These are phyloP conservation scores for Cyanidium caldarium DNA, from an alignment of 23 red algal genomes.

Conservation along the genomic window DNA sequence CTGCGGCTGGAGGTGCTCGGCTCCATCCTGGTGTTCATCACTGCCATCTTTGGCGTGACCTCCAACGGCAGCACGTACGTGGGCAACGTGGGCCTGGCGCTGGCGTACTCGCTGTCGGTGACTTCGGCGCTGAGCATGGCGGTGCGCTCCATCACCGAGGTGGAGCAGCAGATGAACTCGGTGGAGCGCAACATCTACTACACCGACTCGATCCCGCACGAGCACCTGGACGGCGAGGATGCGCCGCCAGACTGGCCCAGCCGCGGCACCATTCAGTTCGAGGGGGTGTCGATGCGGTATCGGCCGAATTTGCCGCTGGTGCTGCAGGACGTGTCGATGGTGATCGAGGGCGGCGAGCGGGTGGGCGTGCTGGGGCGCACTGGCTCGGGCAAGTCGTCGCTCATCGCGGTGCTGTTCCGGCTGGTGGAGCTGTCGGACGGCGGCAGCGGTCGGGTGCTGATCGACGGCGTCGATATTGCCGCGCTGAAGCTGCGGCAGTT, in stretches of 20 bases:
- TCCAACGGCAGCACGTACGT: slow-evolving; percentile 15
- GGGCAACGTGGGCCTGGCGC: slow-evolving; percentile 39
- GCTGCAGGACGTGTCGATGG: slow-evolving; percentile 49
- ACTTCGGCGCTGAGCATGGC: slow-evolving; percentile 65
- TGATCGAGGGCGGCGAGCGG: slow-evolving; percentile 51
- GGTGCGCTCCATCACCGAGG: slow-evolving; percentile 80
- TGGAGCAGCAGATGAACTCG: slow-evolving; percentile 87
- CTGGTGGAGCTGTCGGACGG: slow-evolving; percentile 66
- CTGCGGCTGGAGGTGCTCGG: slow-evolving; percentile 62
- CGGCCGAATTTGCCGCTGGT: slow-evolving; percentile 58
- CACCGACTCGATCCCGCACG: slow-evolving; percentile 41
- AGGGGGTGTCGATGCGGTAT: slow-evolving; percentile 68
- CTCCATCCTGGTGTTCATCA: slow-evolving; percentile 48
- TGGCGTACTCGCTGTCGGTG: slow-evolving; percentile 74
- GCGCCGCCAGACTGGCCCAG: slow-evolving; percentile 41
- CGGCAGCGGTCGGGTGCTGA: slow-evolving; percentile 17
- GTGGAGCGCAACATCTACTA: slow-evolving; percentile 87
- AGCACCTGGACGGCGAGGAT: slow-evolving; percentile 21
- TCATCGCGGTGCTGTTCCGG: slow-evolving; percentile 79
- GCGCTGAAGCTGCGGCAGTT: slow-evolving; percentile 44
- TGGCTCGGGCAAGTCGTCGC: slow-evolving; percentile 70
- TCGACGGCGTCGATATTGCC: slow-evolving; percentile 67
- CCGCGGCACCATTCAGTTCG: slow-evolving; percentile 25
- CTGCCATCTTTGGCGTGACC: slow-evolving; percentile 58
- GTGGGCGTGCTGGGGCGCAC: slow-evolving; percentile 87